Evolutionary conservation across 2,329 filamentous ascomycete species (phyloP).

Genomic region (Fusarium sp.): DNA sequence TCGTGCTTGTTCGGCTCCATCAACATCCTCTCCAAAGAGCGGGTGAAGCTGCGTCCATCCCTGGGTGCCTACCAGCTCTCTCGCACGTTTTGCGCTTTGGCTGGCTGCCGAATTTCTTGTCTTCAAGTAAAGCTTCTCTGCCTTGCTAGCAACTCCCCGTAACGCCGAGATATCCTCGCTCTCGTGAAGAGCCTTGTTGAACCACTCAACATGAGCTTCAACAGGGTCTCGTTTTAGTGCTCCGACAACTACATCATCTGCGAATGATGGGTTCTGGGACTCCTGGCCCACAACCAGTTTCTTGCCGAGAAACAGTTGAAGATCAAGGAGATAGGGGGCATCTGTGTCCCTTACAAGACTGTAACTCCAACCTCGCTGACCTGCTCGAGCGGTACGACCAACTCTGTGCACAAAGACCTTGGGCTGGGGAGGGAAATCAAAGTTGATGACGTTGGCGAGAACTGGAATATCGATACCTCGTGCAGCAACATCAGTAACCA

Average conservation of each 20-base stretch:
- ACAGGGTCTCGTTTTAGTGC: slow-evolving; percentile 77
- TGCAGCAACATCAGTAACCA: slow-evolving; percentile 96
- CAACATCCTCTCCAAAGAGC: slow-evolving; percentile 78
- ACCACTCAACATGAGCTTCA: slow-evolving; percentile 82
- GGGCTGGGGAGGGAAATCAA: slow-evolving; percentile 95
- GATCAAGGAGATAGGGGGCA: slow-evolving; percentile 89
- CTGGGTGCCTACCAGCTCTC: slow-evolving; percentile 76
- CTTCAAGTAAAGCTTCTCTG: slow-evolving; percentile 90
- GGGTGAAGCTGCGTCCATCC: slow-evolving; percentile 81
- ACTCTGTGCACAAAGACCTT: slow-evolving; percentile 98
- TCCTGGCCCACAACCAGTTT: slow-evolving; percentile 80
- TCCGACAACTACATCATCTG: slow-evolving; percentile 86
- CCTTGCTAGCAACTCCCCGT: slow-evolving; percentile 80
- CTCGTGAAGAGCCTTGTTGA: slow-evolving; percentile 80
- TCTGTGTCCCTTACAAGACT: slow-evolving; percentile 90
- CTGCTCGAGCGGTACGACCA: slow-evolving; percentile 93
- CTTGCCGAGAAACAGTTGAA: slow-evolving; percentile 94
- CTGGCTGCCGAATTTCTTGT: slow-evolving; percentile 90
- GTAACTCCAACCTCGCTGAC: slow-evolving; percentile 93
- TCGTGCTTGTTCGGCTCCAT: slow-evolving; percentile 74
- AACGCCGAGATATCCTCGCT: slow-evolving; percentile 78
- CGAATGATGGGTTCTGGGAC: slow-evolving; percentile 72
- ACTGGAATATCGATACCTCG: slow-evolving; percentile 98
- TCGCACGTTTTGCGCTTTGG: slow-evolving; percentile 89
- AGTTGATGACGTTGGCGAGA: slow-evolving; percentile 97